Conservation (phyloP, 306 rosid genomes). For the Lagenaria siceraria region DNA sequence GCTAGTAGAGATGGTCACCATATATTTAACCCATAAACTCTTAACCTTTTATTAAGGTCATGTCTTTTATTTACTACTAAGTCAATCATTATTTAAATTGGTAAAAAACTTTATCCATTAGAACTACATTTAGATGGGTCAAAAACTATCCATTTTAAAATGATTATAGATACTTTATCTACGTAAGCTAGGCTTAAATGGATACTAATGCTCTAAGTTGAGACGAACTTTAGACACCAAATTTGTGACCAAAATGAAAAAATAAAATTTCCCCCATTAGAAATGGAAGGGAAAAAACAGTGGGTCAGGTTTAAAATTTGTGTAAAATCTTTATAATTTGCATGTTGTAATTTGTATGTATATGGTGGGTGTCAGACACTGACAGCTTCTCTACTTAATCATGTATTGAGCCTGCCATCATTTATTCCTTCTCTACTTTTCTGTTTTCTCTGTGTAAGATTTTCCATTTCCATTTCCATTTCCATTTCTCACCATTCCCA, state of each 20-base stretch:
- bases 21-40: no score
- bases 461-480: conserved; percentile 3
- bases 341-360: background rate
- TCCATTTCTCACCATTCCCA: background rate
- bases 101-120: no score
- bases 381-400: conserved; percentile 52
- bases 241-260: background rate
- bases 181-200: background rate
- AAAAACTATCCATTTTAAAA: no score
- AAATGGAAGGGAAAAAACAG: conserved; percentile 7
- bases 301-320: conserved; percentile 21
- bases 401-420: conserved; percentile 27
- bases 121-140: no score
- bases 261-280: background rate
- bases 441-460: background rate
- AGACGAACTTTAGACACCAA: background rate
- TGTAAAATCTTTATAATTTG: background rate
- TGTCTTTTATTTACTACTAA: no score
- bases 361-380: conserved; percentile 38
- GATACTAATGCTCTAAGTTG: background rate
- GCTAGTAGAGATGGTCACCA: no score
- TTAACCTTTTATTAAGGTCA: no score
- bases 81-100: no score
- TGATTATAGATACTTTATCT: no score
- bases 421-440: conserved; percentile 10